Evolutionary conservation across 1,284 basidiomycete species (phyloP).

Genomic region (Cyathus olla): DNA sequence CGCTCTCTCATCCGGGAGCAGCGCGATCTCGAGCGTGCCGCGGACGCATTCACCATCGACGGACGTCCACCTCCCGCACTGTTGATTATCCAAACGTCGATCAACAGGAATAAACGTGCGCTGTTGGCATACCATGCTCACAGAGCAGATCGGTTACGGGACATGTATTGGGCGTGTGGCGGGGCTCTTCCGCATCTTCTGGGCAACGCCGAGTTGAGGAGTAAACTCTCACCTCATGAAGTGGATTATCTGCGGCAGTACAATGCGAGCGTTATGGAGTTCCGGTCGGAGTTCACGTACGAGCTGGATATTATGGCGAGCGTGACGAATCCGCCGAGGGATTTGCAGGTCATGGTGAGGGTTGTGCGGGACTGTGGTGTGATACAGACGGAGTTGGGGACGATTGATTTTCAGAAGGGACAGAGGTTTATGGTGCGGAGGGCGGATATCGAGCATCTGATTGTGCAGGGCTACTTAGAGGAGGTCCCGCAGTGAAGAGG

Average conservation of each 20-base stretch:
- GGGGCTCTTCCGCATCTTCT: constrained; percentile 92
- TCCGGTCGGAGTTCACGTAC: constrained; percentile 87
- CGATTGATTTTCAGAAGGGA: constrained; percentile 89
- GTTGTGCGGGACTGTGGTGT: constrained; percentile 89
- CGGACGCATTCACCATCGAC: constrained; percentile 52
- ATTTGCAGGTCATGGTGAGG: constrained; percentile 82
- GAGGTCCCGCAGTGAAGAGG: constrained; percentile 53
- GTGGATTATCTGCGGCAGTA: constrained; percentile 92
- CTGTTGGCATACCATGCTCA: constrained; percentile 92
- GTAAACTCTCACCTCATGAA: constrained; percentile 89
- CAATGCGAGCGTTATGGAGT: constrained; percentile 84
- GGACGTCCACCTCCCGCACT: constrained; percentile 73
- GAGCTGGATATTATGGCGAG: constrained; percentile 89
- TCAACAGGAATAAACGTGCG: constrained; percentile 93
- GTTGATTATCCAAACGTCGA: constrained; percentile 89
- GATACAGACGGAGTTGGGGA: constrained; percentile 90
- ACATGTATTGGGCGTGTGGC: constrained; percentile 93
- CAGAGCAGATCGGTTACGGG: constrained; percentile 84
- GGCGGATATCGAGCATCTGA: constrained; percentile 91
- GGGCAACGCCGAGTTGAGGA: constrained; percentile 78
- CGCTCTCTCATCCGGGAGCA: constrained; percentile 91
- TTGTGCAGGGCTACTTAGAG: constrained; percentile 92
- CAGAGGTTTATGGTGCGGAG: constrained; percentile 89
- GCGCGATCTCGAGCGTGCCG: constrained; percentile 83
- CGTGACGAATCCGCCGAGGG: constrained; percentile 83